Base-by-base conservation (phyloP, 345 rosid species). In the Gossypium mustelinum region DNA sequence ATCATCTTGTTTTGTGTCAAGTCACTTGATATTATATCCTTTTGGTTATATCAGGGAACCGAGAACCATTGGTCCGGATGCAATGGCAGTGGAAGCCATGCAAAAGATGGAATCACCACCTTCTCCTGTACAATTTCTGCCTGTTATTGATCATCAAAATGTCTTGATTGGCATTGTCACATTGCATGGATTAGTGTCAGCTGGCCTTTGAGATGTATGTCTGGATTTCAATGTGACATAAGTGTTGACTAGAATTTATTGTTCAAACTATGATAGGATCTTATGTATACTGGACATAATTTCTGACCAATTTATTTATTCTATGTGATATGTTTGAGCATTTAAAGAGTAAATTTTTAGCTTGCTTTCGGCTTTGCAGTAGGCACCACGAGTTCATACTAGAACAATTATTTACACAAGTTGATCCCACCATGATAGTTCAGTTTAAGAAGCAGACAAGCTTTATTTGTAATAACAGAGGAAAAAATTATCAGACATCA, bases 61-160 rank as follows among this genome's bases (percentile, higher is more conserved):
- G 16, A 93, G 99, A 82, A 88, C 90, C 22, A 90, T 92, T 4
- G 82, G 83, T 73, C 88, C 94, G 13, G 97, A 95, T 51, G 88
- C 97, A n/a, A 95, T 91, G 99, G 99, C 98, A 4, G 97, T 90
- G 83, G 98, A 91, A 79, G 99, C 97, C 41, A 93, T 93, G 99
- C 84, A 86, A 87, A 91, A 88, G 79, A 95, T 95, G 99, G 99
- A 95, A 72, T 89, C 98, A 0, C 98, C 98, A 11, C 99, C 99
- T 9, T 93, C 97, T 11, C 97, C 99, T 13, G 98, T 93, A 8
- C 99, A 95, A 67, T 95, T 95, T 81, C 82, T 95, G 75, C 98
- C 99, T 0, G 98, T 93, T 76, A 81, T 93, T 17, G 61, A 83
- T 76, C 82, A 84, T 25, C 85, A 85, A 52, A 91, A 89, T 66